Conservation (phyloP, 148 eudicot species). For the Salicornia ramosissima region DNA sequence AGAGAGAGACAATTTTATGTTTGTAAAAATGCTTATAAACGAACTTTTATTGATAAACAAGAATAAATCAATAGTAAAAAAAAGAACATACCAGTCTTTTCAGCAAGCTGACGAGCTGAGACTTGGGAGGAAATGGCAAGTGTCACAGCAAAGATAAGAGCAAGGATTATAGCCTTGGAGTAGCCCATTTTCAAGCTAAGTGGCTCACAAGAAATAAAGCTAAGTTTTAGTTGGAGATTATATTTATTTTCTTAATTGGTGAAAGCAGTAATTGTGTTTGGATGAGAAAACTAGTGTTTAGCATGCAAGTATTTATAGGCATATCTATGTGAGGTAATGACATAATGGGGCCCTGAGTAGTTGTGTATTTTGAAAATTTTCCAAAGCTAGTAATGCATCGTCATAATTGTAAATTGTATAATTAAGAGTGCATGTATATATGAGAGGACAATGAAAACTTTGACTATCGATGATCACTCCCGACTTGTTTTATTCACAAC, state of each 20-base stretch:
- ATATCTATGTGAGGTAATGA: neutral
- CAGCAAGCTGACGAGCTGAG: slow-evolving; percentile 15
- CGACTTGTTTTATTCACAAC: no score
- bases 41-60: no score
- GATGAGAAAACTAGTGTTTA: neutral
- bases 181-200: slow-evolving; percentile 5
- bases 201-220: no score
- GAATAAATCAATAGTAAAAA: neutral
- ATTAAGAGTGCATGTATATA: no score
- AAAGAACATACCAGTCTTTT: neutral
- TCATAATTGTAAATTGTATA: no score
- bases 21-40: no score
- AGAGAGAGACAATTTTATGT: no score
- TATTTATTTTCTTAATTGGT: neutral
- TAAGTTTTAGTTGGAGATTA: no score
- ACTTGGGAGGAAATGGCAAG: slow-evolving; percentile 10
- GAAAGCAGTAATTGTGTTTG: neutral
- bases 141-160: neutral
- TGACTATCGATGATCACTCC: no score
- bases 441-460: no score
- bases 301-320: slow-evolving; percentile 2
- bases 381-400: no score
- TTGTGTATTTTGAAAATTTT: neutral
- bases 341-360: neutral
- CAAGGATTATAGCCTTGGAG: slow-evolving; percentile 4